These are phyloP conservation scores for Blechomonas ayalai DNA, from an alignment of 208 protist species.

Conservation along the genomic window DNA sequence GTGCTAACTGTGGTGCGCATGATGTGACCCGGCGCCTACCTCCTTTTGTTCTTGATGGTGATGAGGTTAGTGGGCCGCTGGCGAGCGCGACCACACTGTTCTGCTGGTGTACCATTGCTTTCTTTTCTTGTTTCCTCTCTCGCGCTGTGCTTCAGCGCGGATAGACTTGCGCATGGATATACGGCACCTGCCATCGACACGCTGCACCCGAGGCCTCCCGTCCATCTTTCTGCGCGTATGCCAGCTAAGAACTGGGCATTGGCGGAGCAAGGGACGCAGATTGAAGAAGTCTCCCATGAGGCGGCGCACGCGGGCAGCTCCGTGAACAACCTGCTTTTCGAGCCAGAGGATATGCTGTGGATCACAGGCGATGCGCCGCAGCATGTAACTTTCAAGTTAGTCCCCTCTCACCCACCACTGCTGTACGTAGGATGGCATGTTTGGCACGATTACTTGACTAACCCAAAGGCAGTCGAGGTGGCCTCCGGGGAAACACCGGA, in stretches of 20 bases:
- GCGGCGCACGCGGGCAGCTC: slow-evolving; percentile 41
- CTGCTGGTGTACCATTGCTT: slow-evolving; percentile 2
- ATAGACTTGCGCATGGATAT: too few species aligned
- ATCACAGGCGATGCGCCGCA: slow-evolving; percentile 75
- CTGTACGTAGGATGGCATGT: slow-evolving; percentile 81
- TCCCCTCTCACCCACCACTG: slow-evolving; percentile 45
- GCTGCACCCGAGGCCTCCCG: background rate
- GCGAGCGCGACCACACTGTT: too few species aligned
- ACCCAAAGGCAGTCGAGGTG: slow-evolving; percentile 74
- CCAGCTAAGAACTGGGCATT: slow-evolving; percentile 64
- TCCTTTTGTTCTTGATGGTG: too few species aligned
- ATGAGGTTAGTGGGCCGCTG: too few species aligned
- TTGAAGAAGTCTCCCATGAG: slow-evolving; percentile 69
- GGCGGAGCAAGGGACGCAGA: slow-evolving; percentile 30
- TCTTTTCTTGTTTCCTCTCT: slow-evolving; percentile 3
- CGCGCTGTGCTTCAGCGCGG: too few species aligned
- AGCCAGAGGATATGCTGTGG: slow-evolving; percentile 65
- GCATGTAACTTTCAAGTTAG: slow-evolving; percentile 55
- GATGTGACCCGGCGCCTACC: too few species aligned
- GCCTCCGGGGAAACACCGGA: slow-evolving; percentile 39
- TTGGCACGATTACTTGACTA: slow-evolving; percentile 80
- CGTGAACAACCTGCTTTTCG: slow-evolving; percentile 59
- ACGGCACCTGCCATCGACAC: too few species aligned
- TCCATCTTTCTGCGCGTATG: slow-evolving; percentile 2
- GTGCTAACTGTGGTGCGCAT: too few species aligned